phyloP scores from a whole-genome alignment of 441 rosid species.

The Brassica balearica region DNA sequence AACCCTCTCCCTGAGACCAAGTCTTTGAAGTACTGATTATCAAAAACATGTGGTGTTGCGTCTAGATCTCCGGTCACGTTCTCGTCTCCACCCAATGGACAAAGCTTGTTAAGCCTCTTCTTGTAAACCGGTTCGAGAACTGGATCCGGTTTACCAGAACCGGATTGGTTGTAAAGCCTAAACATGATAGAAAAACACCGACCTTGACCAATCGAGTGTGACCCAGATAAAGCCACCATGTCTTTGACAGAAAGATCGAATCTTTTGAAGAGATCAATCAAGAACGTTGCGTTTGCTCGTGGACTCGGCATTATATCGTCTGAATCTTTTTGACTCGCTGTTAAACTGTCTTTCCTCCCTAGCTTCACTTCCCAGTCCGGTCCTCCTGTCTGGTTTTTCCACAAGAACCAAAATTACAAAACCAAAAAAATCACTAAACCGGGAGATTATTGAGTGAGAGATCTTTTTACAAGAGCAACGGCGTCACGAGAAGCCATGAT shows the following conservation, averaged over 20 bases:
- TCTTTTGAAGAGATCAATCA: constrained; percentile 63
- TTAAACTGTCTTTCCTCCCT: constrained; percentile 84
- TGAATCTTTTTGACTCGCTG: constrained; percentile 79
- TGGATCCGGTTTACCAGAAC: constrained; percentile 64
- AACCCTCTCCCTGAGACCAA: constrained; percentile 83
- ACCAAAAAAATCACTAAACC: constrained; percentile 17
- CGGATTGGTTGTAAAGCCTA: constrained; percentile 94
- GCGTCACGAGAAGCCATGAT: constrained; percentile 97
- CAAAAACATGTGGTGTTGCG: constrained; percentile 70
- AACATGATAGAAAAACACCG: constrained; percentile 87
- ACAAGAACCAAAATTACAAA: constrained; percentile 3
- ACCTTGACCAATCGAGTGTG: constrained; percentile 88
- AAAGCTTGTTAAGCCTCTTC: constrained; percentile 63
- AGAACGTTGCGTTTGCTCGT: constrained; percentile 73
- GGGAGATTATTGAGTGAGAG: neutral
- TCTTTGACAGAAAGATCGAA: constrained; percentile 77
- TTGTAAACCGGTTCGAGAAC: constrained; percentile 58
- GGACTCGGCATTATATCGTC: constrained; percentile 91
- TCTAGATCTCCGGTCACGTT: constrained; percentile 76
- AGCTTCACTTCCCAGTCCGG: constrained; percentile 90
- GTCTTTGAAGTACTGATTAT: constrained; percentile 82
- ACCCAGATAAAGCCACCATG: constrained; percentile 90
- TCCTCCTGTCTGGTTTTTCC: constrained; percentile 73
- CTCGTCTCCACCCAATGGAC: constrained; percentile 72
- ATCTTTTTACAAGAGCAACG: constrained; percentile 66